phyloP scores from a whole-genome alignment of 2,329 filamentous ascomycete species.

The Sporothrix dimorphospora region DNA sequence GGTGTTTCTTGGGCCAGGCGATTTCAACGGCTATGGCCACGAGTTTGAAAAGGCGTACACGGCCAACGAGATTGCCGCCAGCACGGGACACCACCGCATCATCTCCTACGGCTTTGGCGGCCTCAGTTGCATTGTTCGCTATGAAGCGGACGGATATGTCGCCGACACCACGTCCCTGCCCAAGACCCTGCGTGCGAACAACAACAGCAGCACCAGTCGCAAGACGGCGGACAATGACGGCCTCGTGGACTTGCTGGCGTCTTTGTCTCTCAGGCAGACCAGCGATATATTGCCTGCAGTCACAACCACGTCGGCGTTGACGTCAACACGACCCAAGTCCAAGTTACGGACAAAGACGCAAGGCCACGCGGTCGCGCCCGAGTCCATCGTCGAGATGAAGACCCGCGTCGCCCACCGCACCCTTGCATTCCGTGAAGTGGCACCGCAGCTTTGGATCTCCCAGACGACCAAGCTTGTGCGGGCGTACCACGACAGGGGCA shows the following conservation, averaged over 20 bases:
- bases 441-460: conserved; percentile 20
- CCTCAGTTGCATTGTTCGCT: conserved; percentile 47
- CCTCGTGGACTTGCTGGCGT: neutral
- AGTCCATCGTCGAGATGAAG: too few species aligned
- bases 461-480: conserved; percentile 22
- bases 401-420: too few species aligned
- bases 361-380: too few species aligned
- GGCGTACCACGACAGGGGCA: neutral
- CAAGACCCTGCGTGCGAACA: too few species aligned
- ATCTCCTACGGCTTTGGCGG: conserved; percentile 49
- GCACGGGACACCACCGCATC: conserved; percentile 52
- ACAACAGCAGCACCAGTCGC: too few species aligned
- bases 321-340: too few species aligned
- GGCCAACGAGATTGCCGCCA: conserved; percentile 39
- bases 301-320: too few species aligned
- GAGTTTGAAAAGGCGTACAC: conserved; percentile 52
- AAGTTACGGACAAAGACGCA: too few species aligned
- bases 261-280: too few species aligned
- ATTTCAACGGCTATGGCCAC: conserved; percentile 49
- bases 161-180: neutral
- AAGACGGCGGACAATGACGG: neutral
- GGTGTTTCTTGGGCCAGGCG: conserved; percentile 38
- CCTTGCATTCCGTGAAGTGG: conserved; percentile 31
- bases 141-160: conserved; percentile 50
- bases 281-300: too few species aligned